These are phyloP conservation scores for Niebla homalea DNA, from an alignment of 495 filamentous ascomycete genomes.

Conservation along the genomic window DNA sequence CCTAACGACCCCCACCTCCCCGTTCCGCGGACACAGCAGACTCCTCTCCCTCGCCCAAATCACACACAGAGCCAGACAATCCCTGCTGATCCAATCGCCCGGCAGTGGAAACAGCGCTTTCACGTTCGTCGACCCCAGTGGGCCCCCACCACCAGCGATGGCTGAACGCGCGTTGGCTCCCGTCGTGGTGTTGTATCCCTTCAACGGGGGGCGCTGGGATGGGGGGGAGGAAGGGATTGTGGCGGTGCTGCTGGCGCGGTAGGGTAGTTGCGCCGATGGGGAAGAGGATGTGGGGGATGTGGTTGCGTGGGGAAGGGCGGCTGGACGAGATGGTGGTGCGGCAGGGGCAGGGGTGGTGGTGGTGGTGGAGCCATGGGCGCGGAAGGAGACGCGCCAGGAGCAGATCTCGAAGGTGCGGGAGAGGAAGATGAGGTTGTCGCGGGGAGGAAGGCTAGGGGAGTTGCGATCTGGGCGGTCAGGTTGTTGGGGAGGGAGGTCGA, in stretches of 20 bases:
- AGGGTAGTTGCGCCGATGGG: background rate
- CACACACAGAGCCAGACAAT: conserved; percentile 16
- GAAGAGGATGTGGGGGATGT: background rate
- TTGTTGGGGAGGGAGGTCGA: conserved; percentile 2
- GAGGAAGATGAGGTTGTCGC: conserved; percentile 11
- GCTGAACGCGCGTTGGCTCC: background rate
- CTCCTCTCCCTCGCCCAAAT: conserved; percentile 17
- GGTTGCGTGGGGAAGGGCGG: background rate
- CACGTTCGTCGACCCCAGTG: background rate
- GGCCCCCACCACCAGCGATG: background rate
- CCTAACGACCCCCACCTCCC: conserved; percentile 20
- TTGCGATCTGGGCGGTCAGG: conserved; percentile 8
- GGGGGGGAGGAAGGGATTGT: background rate
- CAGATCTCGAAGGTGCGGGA: conserved; percentile 8
- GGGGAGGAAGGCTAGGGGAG: conserved; percentile 11
- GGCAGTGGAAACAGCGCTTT: conserved; percentile 14
- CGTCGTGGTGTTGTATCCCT: background rate
- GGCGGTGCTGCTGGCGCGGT: background rate
- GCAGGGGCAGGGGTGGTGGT: too few relatives aligned
- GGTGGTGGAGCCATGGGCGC: too few relatives aligned
- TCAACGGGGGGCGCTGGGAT: background rate
- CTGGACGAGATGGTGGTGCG: background rate
- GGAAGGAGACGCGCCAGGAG: conserved; percentile 3
- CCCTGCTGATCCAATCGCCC: conserved; percentile 16
- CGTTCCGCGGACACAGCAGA: conserved; percentile 23